Evolutionary conservation across 177 flowering plant species (phyloP).

Genomic region (Vitis hybrid): DNA sequence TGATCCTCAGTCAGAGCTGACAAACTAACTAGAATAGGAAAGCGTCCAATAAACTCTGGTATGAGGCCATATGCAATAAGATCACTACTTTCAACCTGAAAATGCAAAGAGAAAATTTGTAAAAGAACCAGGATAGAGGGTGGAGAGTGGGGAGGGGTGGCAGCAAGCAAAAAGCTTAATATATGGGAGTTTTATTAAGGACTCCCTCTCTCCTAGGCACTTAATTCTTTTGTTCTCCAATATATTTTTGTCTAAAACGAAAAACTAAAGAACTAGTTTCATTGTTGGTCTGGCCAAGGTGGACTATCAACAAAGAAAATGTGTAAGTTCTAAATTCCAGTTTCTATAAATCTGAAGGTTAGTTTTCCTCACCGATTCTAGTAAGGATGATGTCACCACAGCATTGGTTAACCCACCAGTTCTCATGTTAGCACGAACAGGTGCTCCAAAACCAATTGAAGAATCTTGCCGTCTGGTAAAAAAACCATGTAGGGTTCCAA

Average conservation of each 20-base stretch:
- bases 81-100: slow-evolving; percentile 96
- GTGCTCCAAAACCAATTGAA: slow-evolving; percentile 99
- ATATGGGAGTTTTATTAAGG: too few species aligned
- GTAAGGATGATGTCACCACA: slow-evolving; percentile 74
- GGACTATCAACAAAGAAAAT: background rate
- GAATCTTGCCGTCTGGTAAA: slow-evolving; percentile 89
- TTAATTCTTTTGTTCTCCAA: too few species aligned
- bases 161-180: background rate
- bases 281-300: background rate
- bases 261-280: too few species aligned
- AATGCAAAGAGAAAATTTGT: slow-evolving; percentile 9
- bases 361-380: slow-evolving; percentile 59
- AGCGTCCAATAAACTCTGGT: slow-evolving; percentile 98
- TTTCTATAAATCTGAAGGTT: background rate
- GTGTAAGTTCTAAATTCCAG: background rate
- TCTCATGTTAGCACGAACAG: slow-evolving; percentile 97
- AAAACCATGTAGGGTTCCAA: slow-evolving; percentile 4
- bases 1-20: slow-evolving; percentile 93
- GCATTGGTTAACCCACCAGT: slow-evolving; percentile 67
- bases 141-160: background rate
- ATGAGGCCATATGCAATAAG: slow-evolving; percentile 94
- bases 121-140: too few species aligned
- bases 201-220: too few species aligned
- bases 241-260: too few species aligned
- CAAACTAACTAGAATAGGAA: slow-evolving; percentile 90